Evolutionary conservation across 129 eudicot genomes (phyloP).

Genomic region (Flaveria ramosissima): DNA sequence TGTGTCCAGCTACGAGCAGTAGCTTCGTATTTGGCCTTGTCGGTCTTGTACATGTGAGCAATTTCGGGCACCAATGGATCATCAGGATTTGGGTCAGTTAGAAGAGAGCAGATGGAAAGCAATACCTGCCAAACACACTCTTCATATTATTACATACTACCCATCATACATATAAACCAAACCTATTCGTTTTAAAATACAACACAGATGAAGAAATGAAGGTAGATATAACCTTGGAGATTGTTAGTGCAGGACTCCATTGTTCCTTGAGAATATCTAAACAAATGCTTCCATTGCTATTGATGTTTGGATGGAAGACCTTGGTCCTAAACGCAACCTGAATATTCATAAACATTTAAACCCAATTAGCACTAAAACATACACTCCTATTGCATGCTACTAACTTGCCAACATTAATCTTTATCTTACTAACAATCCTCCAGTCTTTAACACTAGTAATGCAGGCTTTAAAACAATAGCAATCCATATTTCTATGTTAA

Average conservation of each 20-base stretch:
- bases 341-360: not conserved
- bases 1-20: conserved; percentile 91
- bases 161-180: not conserved
- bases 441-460: not conserved
- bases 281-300: conserved; percentile 78
- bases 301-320: conserved; percentile 70
- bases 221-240: conserved; percentile 51
- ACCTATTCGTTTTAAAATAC: not conserved
- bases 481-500: not conserved
- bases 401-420: too few relatives aligned
- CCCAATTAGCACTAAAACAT: not conserved
- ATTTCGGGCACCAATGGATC: conserved; percentile 77
- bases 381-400: too few relatives aligned
- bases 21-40: conserved; percentile 63
- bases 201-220: not conserved
- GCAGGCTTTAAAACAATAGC: not conserved
- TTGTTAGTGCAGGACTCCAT: conserved; percentile 80
- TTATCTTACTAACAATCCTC: not conserved
- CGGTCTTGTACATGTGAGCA: conserved; percentile 81
- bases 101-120: conserved; percentile 65
- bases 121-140: conserved; percentile 42
- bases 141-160: not conserved
- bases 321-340: conserved; percentile 75
- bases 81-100: conserved; percentile 82
- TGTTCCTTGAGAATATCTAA: conserved; percentile 74